Percentiles rank a stretch among this genome's conserved stretches.
Conservation (phyloP, 2,329 filamentous ascomycete genomes). For the Calonectria henricotiae region DNA sequence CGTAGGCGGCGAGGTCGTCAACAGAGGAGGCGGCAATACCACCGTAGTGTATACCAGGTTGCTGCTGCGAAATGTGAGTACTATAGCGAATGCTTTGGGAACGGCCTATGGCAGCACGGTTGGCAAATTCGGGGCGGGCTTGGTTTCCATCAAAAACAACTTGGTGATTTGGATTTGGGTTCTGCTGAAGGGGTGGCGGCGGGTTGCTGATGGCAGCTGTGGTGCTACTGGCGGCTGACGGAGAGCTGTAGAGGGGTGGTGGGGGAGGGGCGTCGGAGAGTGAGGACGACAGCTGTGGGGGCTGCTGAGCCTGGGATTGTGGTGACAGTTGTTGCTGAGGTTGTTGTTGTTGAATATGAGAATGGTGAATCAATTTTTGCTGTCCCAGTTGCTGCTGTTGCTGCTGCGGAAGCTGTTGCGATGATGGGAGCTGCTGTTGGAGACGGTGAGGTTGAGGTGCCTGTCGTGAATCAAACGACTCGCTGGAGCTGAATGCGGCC, state of each 20-base stretch:
- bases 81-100: constrained; percentile 70
- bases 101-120: constrained; percentile 62
- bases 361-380: constrained; percentile 43
- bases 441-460: constrained; percentile 48
- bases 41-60: constrained; percentile 54
- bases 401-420: constrained; percentile 47
- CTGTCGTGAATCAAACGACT: constrained; percentile 62
- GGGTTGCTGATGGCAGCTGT: constrained; percentile 52
- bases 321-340: constrained; percentile 39
- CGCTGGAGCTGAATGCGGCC: constrained; percentile 63
- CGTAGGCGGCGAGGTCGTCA: constrained; percentile 59
- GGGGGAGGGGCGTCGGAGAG: constrained; percentile 50
- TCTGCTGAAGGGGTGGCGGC: constrained; percentile 54
- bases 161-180: constrained; percentile 51
- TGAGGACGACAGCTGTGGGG: constrained; percentile 43
- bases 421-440: constrained; percentile 51
- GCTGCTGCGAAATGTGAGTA: constrained; percentile 53
- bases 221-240: constrained; percentile 50
- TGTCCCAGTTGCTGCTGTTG: constrained; percentile 43
- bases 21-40: constrained; percentile 60
- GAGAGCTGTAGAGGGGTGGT: constrained; percentile 55
- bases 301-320: constrained; percentile 40
- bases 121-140: constrained; percentile 63
- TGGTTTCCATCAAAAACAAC: constrained; percentile 57
- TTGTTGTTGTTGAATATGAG: constrained; percentile 33